Base-by-base conservation (phyloP, 805 yeast genomes). In the Ascoidea rubescens region DNA sequence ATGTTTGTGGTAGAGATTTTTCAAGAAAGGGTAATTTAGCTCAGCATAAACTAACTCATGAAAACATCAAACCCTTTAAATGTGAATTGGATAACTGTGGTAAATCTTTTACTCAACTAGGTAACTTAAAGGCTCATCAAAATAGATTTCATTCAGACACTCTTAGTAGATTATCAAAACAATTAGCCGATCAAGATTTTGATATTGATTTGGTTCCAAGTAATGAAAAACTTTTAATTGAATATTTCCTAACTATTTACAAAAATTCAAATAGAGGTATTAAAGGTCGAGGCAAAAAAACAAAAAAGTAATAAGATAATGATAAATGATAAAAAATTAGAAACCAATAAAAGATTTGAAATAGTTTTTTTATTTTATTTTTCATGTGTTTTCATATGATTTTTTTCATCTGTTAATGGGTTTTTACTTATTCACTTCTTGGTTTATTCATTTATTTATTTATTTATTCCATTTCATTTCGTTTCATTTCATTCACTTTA, bases 61-160 rank as follows among this genome's bases (percentile, higher is more conserved):
- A 81, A 53, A 80, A 85, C 59, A 70, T 78, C 53, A 82, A 85
- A 60, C 96, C 96, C 5, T 87, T 73, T 62, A 76, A 77, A 53
- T 90, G 97, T 68, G 79, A 78, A 59, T 72, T 90, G 54, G 96
- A 88, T 64, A 73, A 75, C 54, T 90, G 97, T 68, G 80, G 78
- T 58, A 89, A 88, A 68, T 75, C 84, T 4, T 90, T 90, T 61
- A 86, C 96, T 1, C 98, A 90, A 69, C 72, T 90, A 59, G 97
- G 97, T 3, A 90, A 90, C 62, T 74, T 90, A 71, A 90, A 91
- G 67, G 86, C 95, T 1, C 98, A 91, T 66, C 98, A 90, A 63
- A 91, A 90, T 67, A 74, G 90, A 59, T 88, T 89, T 62, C 98
- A 89, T 65, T 67, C 80, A 57, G 78, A 77, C 14, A 82, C 95